Percentiles rank a stretch among this genome's conserved stretches.
These are phyloP conservation scores for Penicillium sp. DNA, from an alignment of 2,329 filamentous ascomycete genomes.

Conservation along the genomic window DNA sequence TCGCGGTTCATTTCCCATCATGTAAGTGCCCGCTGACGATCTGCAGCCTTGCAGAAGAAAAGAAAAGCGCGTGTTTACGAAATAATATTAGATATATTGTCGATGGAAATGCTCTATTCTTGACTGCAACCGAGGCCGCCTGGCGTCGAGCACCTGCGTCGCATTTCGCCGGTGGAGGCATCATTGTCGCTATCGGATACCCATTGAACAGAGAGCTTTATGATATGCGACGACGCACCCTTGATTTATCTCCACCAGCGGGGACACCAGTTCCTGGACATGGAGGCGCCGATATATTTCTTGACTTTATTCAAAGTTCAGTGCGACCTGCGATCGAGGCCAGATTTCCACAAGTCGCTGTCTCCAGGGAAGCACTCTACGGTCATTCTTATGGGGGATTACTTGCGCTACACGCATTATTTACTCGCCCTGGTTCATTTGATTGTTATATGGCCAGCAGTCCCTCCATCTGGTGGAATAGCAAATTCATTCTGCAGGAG, in stretches of 20 bases:
- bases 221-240: constrained; percentile 5
- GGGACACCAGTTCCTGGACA: neutral
- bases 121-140: constrained; percentile 23
- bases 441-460: constrained; percentile 49
- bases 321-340: constrained; percentile 8
- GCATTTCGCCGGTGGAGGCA: constrained; percentile 14
- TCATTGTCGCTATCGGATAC: constrained; percentile 25
- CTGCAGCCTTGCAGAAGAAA: neutral
- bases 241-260: constrained; percentile 12
- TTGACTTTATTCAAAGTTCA: constrained; percentile 13
- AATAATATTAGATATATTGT: constrained; percentile 20
- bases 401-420: constrained; percentile 48
- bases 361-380: constrained; percentile 46
- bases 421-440: constrained; percentile 43
- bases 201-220: constrained; percentile 13
- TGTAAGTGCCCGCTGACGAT: neutral
- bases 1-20: constrained; percentile 1
- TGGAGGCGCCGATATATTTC: constrained; percentile 10
- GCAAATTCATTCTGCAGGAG: constrained; percentile 39
- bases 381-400: constrained; percentile 54
- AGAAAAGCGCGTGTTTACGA: neutral
- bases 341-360: constrained; percentile 4
- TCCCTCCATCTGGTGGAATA: constrained; percentile 51
- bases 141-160: constrained; percentile 20
- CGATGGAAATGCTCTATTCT: constrained; percentile 25